Base-by-base conservation (phyloP, 805 yeast species). In the Teunomyces stri region DNA sequence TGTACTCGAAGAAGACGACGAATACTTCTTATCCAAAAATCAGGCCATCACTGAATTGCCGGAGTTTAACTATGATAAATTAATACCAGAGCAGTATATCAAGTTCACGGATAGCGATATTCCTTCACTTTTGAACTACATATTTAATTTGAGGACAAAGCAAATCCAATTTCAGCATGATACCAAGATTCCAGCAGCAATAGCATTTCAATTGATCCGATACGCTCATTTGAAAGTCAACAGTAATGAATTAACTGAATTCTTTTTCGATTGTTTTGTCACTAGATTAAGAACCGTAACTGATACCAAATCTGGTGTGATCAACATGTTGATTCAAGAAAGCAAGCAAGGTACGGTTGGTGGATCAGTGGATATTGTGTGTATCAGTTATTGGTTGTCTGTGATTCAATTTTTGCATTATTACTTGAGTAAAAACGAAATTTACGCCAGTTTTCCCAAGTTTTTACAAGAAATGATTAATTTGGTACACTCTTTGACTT, bases 321-420 rank as follows among this genome's bases (percentile, higher is more conserved):
- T 76, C 51, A 70, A 75, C 36, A 68, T 71, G 69, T 71, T 70
- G 4, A 51, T 61, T 11, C 62, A 42, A 61, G 54, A 46, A 34
- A 20, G 35, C 5, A 35, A 50, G 11, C 50, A 49, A 51, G 12
- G 22, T 6, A 28, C 54, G 28, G 51, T 52, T 4, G 61, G 60
- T 4, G 74, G 70, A 5, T 66, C 74, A 29, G 85, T 84, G 28
- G 92, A 87, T 59, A 83, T 86, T 46, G 87, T 87, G 13, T 60
- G 76, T 35, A 76, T 85, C 51, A 85, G 96, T 43, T 92, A 89
- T 62, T 94, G 98, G 98, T 77, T 94, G 31, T 83, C 96, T 4
- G 85, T 87, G 21, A 62, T 87, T 39, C 87, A 87, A 49, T 83
- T 87, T 54, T 68, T 92, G 43, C 84, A 85, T 58, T 92, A 86